A percentile compares a stretch with the other conserved stretches of the same genome.
Evolutionary conservation across 768 basidiomycete species (phyloP).

Genomic region (Candolleomyces efflorescens): DNA sequence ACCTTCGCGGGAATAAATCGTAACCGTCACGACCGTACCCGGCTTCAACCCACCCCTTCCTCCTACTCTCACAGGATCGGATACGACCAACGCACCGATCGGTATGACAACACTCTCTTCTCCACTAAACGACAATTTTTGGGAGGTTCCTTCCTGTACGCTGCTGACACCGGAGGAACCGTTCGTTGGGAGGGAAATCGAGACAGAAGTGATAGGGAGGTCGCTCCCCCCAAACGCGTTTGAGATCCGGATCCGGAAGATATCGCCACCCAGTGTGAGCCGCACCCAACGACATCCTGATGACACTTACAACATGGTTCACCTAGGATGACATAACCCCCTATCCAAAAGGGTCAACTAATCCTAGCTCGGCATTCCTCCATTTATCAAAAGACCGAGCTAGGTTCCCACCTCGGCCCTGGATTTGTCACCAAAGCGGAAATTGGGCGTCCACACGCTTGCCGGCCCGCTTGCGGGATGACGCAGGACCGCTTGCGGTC

Average conservation of each 20-base stretch:
- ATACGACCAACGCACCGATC: slow-evolving; percentile 40
- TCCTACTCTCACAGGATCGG: slow-evolving; percentile 40
- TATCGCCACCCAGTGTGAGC: slow-evolving; percentile 32
- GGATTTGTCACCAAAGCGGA: too few species aligned
- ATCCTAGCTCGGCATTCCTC: too few species aligned
- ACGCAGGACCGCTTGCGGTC: too few species aligned
- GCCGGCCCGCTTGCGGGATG: too few species aligned
- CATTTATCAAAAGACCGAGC: too few species aligned
- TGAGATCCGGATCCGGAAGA: slow-evolving; percentile 42
- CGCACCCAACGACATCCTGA: too few species aligned
- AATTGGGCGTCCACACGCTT: too few species aligned
- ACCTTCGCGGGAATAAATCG: slow-evolving; percentile 35
- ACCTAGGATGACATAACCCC: too few species aligned
- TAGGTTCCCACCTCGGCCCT: too few species aligned
- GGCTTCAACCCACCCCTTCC: slow-evolving; percentile 19
- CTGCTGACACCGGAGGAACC: slow-evolving; percentile 32
- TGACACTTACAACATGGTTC: too few species aligned
- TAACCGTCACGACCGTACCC: slow-evolving; percentile 36
- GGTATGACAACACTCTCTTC: slow-evolving; percentile 34
- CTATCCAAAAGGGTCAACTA: too few species aligned
- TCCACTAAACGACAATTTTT: slow-evolving; percentile 42
- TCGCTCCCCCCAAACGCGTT: slow-evolving; percentile 43
- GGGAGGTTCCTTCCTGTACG: slow-evolving; percentile 30
- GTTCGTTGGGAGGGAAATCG: slow-evolving; percentile 35
- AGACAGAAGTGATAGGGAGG: slow-evolving; percentile 40